Evolutionary conservation across 192 early-diverging fungal species (phyloP), one percentile per base, ranked within the genome.

Genomic region (Coemansia sp.): DNA sequence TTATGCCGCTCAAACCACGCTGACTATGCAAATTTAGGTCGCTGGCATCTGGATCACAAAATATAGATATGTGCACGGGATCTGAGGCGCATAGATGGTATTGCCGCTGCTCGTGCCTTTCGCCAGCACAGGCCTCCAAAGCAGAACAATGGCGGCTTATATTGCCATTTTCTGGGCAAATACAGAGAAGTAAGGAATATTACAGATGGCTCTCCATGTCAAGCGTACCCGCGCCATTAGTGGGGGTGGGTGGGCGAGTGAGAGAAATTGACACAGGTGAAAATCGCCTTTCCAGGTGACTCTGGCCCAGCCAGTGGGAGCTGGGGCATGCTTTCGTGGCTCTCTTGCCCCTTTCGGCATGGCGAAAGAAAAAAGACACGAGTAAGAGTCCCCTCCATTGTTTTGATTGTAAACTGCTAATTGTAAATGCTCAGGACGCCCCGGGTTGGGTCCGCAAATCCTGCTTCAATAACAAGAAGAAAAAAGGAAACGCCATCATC

Each of bases 1-100:
- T 3, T 15, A 32, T 14, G 55, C 34, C 10, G 8, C 6, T 19
- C 33, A 57, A 40, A 2, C 0, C 38, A 13, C 29, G 29, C 29
- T 40, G 38, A 11, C 9, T 40, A 40, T 35, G 55, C 55, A 57
- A 57, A 57, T 57, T 57, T 57, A 36, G 34, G 34, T 15, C 15
- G 55, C 33, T 20, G 11, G 20, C 43, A 42, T 22, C 49, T 25
- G 49, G 23, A 52, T 25, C 7, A 52, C 19, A 19, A 29, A 29
- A 29, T 29, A 29, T 29, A 48, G 5, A 59, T n/a, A 38, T 38
- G 36, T 41, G 57, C 29, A 32, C 13, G 29, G 25, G 20, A 5
- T 54, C 25, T 32, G 52, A 54, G 32, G 22, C 23, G 20, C 52
- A 48, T 19, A 48, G n/a, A 48, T 48, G n/a, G 45, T 48, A 14